Evolutionary conservation across 2,329 filamentous ascomycete species (phyloP), one percentile per base, ranked within the genome.

Genomic region (Camillea tinctor): DNA sequence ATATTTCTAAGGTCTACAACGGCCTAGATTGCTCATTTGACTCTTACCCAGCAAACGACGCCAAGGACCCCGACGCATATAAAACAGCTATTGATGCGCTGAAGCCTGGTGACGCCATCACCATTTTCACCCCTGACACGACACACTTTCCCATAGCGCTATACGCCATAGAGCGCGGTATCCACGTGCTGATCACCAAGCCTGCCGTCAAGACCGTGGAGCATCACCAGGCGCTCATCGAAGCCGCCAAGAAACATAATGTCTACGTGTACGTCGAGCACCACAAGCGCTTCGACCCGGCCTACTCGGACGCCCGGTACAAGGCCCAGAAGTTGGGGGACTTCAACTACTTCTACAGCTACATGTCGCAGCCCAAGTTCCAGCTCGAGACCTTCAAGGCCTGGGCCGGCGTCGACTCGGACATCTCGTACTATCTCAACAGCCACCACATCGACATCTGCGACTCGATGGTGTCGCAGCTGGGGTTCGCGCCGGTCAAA

Each of bases 291-390:
- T 97, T 89, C 78, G 93, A 97, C 75, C 93, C 93, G 1, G 92
- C 92, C 21, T 97, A 97, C 79, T 87, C 91, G 15, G 93, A 97
- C 75, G 94, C 94, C 15, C 86, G 88, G 54, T 88, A 88, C 78
- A 88, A 89, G 68, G 91, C 92, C 15, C 79, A 86, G 72, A 87
- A 82, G 56, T 81, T 97, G 7, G 93, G 93, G 65, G 92, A 97
- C 78, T 97, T 97, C 86, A 97, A 96, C 82, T 97, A 97, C 83
- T 97, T 96, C 75, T 97, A 97, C 84, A 90, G 86, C 69, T 97
- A 97, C 84, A 96, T 97, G 93, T 92, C 88, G 54, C 93, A 97
- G 81, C 91, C 89, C 62, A 96, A 96, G 79, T 92, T 84, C 55
- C 93, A 96, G 79, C 85, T 97, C 53, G 91, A 96, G 81, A 97